phyloP scores from a whole-genome alignment of 306 rosid genomes.

The Lathyrus tuberosus region DNA sequence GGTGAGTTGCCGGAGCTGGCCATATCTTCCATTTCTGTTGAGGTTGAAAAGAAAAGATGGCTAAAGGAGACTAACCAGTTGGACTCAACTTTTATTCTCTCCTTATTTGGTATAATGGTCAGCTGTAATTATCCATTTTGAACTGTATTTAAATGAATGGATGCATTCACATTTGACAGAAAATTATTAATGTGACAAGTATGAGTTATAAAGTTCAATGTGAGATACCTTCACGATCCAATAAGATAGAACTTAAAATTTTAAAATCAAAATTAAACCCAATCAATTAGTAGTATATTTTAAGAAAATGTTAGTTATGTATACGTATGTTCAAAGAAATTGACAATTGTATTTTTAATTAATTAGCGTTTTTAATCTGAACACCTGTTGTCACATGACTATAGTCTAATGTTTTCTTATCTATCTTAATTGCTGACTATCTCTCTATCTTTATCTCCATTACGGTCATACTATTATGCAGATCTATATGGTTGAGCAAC shows the following conservation, averaged over 20 bases:
- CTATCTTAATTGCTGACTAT: conserved; percentile 7
- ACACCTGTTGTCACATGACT: conserved; percentile 7
- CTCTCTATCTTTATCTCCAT: not conserved
- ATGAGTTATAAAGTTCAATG: too few species aligned
- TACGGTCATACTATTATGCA: not conserved
- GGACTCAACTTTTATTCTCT: not conserved
- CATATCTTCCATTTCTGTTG: conserved; percentile 34
- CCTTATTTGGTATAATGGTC: too few species aligned
- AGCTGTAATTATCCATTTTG: too few species aligned
- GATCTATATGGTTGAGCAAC: not conserved
- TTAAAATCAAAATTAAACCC: too few species aligned
- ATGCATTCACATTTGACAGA: too few species aligned
- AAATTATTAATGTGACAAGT: too few species aligned
- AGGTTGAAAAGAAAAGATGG: not conserved
- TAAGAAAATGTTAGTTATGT: not conserved
- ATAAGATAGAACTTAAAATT: too few species aligned
- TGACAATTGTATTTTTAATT: not conserved
- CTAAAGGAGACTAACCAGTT: not conserved
- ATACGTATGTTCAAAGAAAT: not conserved
- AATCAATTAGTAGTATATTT: too few species aligned
- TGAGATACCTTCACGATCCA: too few species aligned
- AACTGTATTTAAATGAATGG: too few species aligned
- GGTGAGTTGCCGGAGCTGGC: not conserved
- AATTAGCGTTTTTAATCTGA: not conserved
- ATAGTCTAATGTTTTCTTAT: not conserved